phyloP scores from a whole-genome alignment of 192 early-diverging fungal species.

The Coemansia sp. region DNA sequence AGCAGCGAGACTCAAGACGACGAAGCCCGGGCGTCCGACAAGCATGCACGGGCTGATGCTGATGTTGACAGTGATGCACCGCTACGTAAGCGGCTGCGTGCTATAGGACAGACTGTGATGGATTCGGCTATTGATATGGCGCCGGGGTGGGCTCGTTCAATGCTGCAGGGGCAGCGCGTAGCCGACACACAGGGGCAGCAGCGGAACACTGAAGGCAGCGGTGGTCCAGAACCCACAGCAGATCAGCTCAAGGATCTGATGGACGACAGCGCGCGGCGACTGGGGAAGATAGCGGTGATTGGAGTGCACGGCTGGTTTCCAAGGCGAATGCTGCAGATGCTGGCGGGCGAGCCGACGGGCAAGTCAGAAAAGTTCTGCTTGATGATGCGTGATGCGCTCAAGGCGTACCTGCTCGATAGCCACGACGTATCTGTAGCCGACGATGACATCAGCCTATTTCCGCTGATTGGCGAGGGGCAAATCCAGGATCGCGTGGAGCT shows the following conservation, averaged over 20 bases:
- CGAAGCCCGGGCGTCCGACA: not conserved
- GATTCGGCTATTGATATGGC: constrained; percentile 33
- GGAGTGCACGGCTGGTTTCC: constrained; percentile 95
- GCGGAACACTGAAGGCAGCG: not conserved
- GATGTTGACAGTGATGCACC: constrained; percentile 10
- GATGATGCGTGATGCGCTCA: constrained; percentile 75
- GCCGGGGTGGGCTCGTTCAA: constrained; percentile 39
- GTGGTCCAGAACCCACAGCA: not conserved
- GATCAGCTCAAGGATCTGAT: constrained; percentile 24
- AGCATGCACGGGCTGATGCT: not conserved
- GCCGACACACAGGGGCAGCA: constrained; percentile 38
- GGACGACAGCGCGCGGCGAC: constrained; percentile 17
- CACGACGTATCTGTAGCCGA: constrained; percentile 49
- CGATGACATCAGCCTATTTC: constrained; percentile 69
- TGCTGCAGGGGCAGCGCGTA: constrained; percentile 15
- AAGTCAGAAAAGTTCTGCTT: constrained; percentile 86
- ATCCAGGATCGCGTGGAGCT: constrained; percentile 85
- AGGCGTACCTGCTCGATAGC: constrained; percentile 57
- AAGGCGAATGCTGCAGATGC: constrained; percentile 64
- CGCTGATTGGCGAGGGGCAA: constrained; percentile 88
- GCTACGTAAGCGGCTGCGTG: constrained; percentile 27
- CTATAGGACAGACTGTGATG: constrained; percentile 17
- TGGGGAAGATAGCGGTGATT: constrained; percentile 66
- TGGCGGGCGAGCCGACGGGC: constrained; percentile 92
- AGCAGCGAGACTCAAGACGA: not conserved